Evolutionary conservation across 1,284 basidiomycete genomes (phyloP), one percentile per base, ranked within the genome.

Genomic region (Malassezia brasiliensis): DNA sequence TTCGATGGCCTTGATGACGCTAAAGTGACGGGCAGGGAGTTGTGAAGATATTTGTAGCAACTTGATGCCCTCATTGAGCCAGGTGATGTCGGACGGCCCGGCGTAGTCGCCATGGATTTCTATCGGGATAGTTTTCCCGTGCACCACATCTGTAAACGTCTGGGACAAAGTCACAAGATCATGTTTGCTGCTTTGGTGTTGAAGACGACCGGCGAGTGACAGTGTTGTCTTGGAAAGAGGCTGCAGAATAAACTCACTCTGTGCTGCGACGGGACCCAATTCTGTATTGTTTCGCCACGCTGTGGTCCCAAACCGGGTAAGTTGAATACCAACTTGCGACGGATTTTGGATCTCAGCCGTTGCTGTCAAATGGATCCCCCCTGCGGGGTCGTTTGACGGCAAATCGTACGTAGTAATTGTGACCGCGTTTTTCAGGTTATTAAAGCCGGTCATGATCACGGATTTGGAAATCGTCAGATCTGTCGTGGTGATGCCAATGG

Each of bases 61-160:
- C 75, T 83, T 82, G 72, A 87, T 86, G 30, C 82, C 86, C 45
- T 84, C 80, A 68, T 86, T 86, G 22, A 87, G 77, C 85, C 86
- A 88, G 1, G 80, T 80, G 14, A 84, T 69, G 63, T 81, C 80
- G 53, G 78, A 77, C 0, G 84, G 79, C 14, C 84, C 84, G 5
- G 83, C 85, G 56, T 79, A 80, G 38, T 80, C 78, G 38, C 86
- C 85, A 35, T 80, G 78, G 20, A 87, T 83, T 20, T 77, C 67
- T 17, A 88, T 78, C 48, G 80, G 72, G 50, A 82, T 85, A 61
- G 83, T 79, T 63, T 81, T 74, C 4, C 85, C 84, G 49, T 84
- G 83, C 1, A 87, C 79, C 65, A 85, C 87, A 55, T 80, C 81
- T 56, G 85, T 87, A 76, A 87, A 87, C 37, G 87, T 78, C 17